Percentiles rank a stretch among this genome's conserved stretches.
Evolutionary conservation across 805 yeast species (phyloP).

Genomic region (Jamesozyma piceae): DNA sequence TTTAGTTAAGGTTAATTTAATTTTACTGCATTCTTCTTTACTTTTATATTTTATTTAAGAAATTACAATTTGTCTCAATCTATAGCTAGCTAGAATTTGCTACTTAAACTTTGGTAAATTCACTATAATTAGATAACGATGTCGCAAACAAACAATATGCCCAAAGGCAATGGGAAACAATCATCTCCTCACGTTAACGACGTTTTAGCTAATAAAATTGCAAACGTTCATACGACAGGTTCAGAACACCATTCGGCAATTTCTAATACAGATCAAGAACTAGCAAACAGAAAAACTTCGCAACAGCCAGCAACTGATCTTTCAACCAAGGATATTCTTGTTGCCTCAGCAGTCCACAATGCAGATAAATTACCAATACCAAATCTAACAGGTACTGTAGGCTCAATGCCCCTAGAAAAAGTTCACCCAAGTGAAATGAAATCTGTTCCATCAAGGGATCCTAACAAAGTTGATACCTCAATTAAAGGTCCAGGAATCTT

Average conservation of each 20-base stretch:
- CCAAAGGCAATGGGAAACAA: no score
- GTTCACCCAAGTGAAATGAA: slow-evolving; percentile 18
- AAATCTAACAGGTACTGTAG: slow-evolving; percentile 21
- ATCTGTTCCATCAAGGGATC: slow-evolving; percentile 18
- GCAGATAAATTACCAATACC: slow-evolving; percentile 19
- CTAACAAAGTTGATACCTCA: slow-evolving; percentile 26
- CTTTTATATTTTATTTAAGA: no score
- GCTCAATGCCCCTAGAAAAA: slow-evolving; percentile 25
- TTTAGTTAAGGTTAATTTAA: no score
- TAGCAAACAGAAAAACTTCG: background rate
- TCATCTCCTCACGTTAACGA: no score
- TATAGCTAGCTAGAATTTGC: no score
- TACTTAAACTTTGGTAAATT: no score
- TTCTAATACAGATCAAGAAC: background rate
- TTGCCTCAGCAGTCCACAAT: slow-evolving; percentile 19
- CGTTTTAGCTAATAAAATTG: background rate
- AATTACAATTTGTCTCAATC: no score
- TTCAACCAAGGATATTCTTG: slow-evolving; percentile 9
- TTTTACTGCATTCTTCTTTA: no score
- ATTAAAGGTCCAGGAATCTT: slow-evolving; percentile 19
- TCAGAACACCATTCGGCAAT: background rate
- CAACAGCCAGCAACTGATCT: background rate
- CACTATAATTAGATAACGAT: no score
- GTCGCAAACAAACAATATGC: no score
- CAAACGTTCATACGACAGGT: background rate